Percentiles rank a stretch among this genome's conserved stretches.
These are phyloP conservation scores for Microthyrium microscopicum DNA, from an alignment of 2,329 filamentous ascomycete genomes.

Conservation along the genomic window DNA sequence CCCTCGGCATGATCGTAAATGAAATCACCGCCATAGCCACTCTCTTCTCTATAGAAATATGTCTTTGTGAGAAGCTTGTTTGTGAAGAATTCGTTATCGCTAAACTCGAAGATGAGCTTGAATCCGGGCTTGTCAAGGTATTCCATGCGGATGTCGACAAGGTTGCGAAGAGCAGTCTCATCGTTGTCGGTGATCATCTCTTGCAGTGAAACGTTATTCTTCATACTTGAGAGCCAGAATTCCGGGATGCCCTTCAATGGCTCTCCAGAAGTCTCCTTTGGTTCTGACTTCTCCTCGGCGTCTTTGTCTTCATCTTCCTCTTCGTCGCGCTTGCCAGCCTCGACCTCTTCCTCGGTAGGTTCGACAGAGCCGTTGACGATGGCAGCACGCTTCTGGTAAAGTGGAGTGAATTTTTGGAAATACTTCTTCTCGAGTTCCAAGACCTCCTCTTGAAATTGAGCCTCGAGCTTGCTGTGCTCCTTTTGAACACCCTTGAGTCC, in stretches of 20 bases:
- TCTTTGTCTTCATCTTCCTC: slow-evolving; percentile 48
- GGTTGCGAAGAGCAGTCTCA: slow-evolving; percentile 77
- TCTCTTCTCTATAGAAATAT: slow-evolving; percentile 98
- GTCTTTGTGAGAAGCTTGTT: slow-evolving; percentile 97
- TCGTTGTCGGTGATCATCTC: slow-evolving; percentile 99
- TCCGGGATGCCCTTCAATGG: slow-evolving; percentile 74
- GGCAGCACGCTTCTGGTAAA: slow-evolving; percentile 85
- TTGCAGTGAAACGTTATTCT: slow-evolving; percentile 92
- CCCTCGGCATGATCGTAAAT: slow-evolving; percentile 99
- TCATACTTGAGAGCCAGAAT: slow-evolving; percentile 99
- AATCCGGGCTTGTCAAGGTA: slow-evolving; percentile 97
- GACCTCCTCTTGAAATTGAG: slow-evolving; percentile 96
- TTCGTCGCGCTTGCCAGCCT: slow-evolving; percentile 67
- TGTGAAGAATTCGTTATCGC: slow-evolving; percentile 88
- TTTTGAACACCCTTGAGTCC: slow-evolving; percentile 97
- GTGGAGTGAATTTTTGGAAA: slow-evolving; percentile 93
- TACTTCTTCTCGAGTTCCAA: slow-evolving; percentile 98
- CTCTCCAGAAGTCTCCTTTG: slow-evolving; percentile 29
- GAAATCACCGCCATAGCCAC: slow-evolving; percentile 94
- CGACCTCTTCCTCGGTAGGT: slow-evolving; percentile 73
- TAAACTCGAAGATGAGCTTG: slow-evolving; percentile 94
- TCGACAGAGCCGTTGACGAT: slow-evolving; percentile 81
- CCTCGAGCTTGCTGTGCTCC: slow-evolving; percentile 95
- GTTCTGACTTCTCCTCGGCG: slow-evolving; percentile 38
- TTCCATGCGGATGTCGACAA: slow-evolving; percentile 94